Evolutionary conservation across 768 basidiomycete genomes (phyloP).

Genomic region (Sporobolomyces pararoseus): DNA sequence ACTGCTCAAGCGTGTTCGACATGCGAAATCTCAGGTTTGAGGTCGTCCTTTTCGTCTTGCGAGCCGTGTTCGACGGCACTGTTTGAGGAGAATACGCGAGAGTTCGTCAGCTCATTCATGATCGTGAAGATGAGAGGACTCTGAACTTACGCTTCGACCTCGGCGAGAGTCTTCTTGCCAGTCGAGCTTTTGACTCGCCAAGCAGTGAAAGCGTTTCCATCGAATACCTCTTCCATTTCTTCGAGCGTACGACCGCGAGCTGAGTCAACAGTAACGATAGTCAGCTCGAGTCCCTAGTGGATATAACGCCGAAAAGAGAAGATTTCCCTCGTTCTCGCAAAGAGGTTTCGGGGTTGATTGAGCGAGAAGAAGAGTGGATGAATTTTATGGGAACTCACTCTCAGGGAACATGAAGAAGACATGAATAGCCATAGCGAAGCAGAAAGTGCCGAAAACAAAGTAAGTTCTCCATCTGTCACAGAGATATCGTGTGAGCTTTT

Average conservation of each 20-base stretch:
- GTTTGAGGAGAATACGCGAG: background rate
- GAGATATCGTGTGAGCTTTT: background rate
- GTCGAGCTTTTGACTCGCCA: constrained; percentile 54
- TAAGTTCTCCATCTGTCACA: constrained; percentile 5
- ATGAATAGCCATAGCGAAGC: constrained; percentile 59
- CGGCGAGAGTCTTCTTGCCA: constrained; percentile 35
- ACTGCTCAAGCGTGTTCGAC: background rate
- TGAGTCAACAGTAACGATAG: background rate
- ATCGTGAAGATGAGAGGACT: background rate
- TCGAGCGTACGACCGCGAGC: constrained; percentile 58
- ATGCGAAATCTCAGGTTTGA: constrained; percentile 5
- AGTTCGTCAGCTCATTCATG: background rate
- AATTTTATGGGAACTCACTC: constrained; percentile 45
- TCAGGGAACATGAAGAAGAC: constrained; percentile 74
- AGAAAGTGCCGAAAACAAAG: constrained; percentile 30
- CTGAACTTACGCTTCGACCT: constrained; percentile 14
- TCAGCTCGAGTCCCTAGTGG: no score
- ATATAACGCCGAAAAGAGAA: no score
- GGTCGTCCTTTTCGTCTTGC: constrained; percentile 3
- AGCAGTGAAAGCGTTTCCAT: constrained; percentile 64
- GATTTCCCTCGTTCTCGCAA: no score
- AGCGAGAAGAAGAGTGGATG: background rate
- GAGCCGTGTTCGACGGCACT: background rate
- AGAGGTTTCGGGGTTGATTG: no score
- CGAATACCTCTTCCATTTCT: constrained; percentile 74